Base-by-base conservation (phyloP, 495 filamentous ascomycete species). In the Penicillium coprophilum region DNA sequence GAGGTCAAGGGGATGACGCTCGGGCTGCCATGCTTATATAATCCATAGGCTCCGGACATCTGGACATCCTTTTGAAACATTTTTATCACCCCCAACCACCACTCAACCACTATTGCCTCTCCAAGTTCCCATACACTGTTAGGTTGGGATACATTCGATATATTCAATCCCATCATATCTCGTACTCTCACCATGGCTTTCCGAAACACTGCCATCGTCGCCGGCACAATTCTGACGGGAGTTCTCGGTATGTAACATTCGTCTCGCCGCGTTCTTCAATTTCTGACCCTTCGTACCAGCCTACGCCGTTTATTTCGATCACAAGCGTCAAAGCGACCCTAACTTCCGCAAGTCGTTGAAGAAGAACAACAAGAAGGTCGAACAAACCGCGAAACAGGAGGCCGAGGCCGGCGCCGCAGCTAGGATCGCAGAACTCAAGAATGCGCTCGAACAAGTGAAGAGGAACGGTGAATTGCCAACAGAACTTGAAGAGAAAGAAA, bases 271-370 rank as follows among this genome's bases (percentile, higher is more conserved):
- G 28, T 39, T 61, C n/a, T 34, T 49, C 17, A 46, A 49, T 31
- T 13, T 4, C 40, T 44, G 45, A 49, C 44, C n/a, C 30, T 28
- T 19, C 8, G 11, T 36, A 36, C 20, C 40, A 84, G 83, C 82
- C 66, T 87, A 97, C 68, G 95, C 91, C 53, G 74, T 90, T 55
- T 98, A 96, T 80, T 98, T 98, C 67, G 94, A 98, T 77, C 86
- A 97, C 77, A 87, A 87, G 71, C 85, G 94, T 63, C 89, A 94
- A 62, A 87, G 84, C 68, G 86, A 96, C 66, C 84, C 90, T 56
- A 85, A 89, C 21, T 97, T 97, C 81, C 82, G 94, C 66, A 90
- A 88, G 73, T 76, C 84, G 55, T 69, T 98, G 69, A 91, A 92
- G 71, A 84, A 88, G 59, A 88, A 92, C 71, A 88, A 90, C 67